Evolutionary conservation across 768 basidiomycete species (phyloP).

Genomic region (Termitomyces sp.): DNA sequence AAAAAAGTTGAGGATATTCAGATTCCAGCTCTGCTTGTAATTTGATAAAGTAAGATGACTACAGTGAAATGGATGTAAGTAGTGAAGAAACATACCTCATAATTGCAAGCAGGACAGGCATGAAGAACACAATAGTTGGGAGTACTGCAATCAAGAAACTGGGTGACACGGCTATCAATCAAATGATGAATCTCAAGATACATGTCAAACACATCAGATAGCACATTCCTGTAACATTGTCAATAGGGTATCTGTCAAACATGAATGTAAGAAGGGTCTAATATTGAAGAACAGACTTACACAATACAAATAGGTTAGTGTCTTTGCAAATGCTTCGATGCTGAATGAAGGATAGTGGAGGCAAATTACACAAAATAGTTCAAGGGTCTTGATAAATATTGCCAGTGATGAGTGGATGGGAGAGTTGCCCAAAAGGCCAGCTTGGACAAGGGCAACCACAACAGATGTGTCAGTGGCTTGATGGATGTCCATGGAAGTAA

Average conservation of each 20-base stretch:
- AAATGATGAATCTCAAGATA: conserved; percentile 23
- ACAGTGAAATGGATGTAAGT: too few relatives aligned
- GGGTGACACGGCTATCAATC: conserved; percentile 16
- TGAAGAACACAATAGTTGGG: conserved; percentile 28
- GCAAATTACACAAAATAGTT: not conserved
- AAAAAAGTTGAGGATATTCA: too few relatives aligned
- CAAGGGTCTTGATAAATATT: not conserved
- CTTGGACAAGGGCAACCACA: not conserved
- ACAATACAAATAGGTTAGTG: not conserved
- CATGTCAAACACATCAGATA: conserved; percentile 28
- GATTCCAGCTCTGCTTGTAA: conserved; percentile 25
- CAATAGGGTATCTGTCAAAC: conserved; percentile 14
- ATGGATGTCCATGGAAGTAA: not conserved
- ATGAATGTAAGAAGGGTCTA: too few relatives aligned
- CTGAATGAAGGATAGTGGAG: not conserved
- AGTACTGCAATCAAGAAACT: conserved; percentile 19
- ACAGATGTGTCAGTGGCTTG: not conserved
- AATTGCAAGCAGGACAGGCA: conserved; percentile 31
- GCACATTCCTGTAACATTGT: conserved; percentile 12
- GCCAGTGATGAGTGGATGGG: not conserved
- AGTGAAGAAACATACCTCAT: too few relatives aligned
- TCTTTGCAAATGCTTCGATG: not conserved
- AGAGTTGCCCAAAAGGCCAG: not conserved
- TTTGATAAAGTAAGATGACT: too few relatives aligned
- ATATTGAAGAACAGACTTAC: too few relatives aligned